Percentiles rank a stretch among this genome's conserved stretches.
phyloP scores from a whole-genome alignment of 116 monocot species.

The Zostera marina region DNA sequence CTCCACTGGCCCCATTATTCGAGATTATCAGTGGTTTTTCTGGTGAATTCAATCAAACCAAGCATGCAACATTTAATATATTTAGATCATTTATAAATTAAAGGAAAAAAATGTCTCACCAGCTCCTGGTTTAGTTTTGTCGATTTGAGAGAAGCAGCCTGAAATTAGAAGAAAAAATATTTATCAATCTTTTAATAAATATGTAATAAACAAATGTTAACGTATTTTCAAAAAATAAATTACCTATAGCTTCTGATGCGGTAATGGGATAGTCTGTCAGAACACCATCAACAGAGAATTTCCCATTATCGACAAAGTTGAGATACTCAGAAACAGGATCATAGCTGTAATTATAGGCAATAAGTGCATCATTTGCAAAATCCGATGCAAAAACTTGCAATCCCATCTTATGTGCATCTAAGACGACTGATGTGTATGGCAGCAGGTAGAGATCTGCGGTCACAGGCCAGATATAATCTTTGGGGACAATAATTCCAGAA shows the following conservation, averaged over 20 bases:
- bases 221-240: not conserved
- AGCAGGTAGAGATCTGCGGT: conserved; percentile 33
- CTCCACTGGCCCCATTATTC: conserved; percentile 73
- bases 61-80: too few species aligned
- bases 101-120: not conserved
- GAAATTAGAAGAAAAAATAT: not conserved
- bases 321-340: conserved; percentile 38
- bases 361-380: conserved; percentile 48
- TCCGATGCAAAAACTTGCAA: conserved; percentile 59
- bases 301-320: conserved; percentile 18
- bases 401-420: conserved; percentile 60
- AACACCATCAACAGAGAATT: conserved; percentile 25
- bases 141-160: conserved; percentile 68
- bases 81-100: too few species aligned
- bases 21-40: conserved; percentile 53
- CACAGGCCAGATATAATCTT: conserved; percentile 62
- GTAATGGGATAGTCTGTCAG: conserved; percentile 19
- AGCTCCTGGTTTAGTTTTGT: conserved; percentile 18
- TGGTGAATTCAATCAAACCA: conserved; percentile 6
- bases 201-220: too few species aligned
- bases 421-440: conserved; percentile 40
- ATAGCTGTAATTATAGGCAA: conserved; percentile 67
- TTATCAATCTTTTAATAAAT: too few species aligned
- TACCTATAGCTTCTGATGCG: conserved; percentile 22
- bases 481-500: conserved; percentile 72